Evolutionary conservation across 768 basidiomycete genomes (phyloP).

Genomic region (Mycena capillaripes): DNA sequence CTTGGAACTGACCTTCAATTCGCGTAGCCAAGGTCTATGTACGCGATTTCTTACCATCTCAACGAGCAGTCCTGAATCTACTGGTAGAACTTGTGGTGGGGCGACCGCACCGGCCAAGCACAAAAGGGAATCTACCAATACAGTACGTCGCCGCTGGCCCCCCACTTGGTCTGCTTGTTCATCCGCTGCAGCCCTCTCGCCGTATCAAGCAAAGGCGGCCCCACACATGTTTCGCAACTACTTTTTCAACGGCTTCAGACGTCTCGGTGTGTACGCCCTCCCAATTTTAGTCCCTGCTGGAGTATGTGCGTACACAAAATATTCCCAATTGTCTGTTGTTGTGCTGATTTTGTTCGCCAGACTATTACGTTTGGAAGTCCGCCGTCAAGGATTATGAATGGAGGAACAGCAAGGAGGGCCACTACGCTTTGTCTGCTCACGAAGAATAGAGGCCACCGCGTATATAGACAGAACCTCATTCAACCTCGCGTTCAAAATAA

Average conservation of each 20-base stretch:
- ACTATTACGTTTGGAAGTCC: slow-evolving; percentile 81
- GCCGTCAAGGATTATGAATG: slow-evolving; percentile 75
- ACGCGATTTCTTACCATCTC: slow-evolving; percentile 51
- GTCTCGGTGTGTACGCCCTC: slow-evolving; percentile 78
- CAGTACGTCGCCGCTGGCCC: slow-evolving; percentile 66
- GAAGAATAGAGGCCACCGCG: slow-evolving; percentile 46
- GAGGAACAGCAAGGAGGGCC: slow-evolving; percentile 88
- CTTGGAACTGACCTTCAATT: background rate
- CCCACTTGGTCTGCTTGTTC: slow-evolving; percentile 9
- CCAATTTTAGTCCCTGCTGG: slow-evolving; percentile 87
- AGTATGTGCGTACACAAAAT: slow-evolving; percentile 70
- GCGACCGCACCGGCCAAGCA: slow-evolving; percentile 75
- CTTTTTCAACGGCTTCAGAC: slow-evolving; percentile 89
- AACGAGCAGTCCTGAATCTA: background rate
- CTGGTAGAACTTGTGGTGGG: slow-evolving; percentile 90
- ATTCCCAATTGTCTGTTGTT: background rate
- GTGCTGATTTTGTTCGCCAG: slow-evolving; percentile 52
- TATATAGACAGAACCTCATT: background rate
- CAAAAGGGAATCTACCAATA: slow-evolving; percentile 86
- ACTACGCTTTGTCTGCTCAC: slow-evolving; percentile 62
- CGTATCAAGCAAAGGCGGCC: slow-evolving; percentile 81
- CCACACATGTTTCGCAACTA: slow-evolving; percentile 80
- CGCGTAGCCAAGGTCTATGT: slow-evolving; percentile 83
- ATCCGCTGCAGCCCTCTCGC: slow-evolving; percentile 76
- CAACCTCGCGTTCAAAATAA: background rate